Percentiles rank a stretch among this genome's conserved stretches.
These are phyloP conservation scores for Phytophthora ramorum DNA, from an alignment of 352 stramenopile genomes.

Conservation along the genomic window DNA sequence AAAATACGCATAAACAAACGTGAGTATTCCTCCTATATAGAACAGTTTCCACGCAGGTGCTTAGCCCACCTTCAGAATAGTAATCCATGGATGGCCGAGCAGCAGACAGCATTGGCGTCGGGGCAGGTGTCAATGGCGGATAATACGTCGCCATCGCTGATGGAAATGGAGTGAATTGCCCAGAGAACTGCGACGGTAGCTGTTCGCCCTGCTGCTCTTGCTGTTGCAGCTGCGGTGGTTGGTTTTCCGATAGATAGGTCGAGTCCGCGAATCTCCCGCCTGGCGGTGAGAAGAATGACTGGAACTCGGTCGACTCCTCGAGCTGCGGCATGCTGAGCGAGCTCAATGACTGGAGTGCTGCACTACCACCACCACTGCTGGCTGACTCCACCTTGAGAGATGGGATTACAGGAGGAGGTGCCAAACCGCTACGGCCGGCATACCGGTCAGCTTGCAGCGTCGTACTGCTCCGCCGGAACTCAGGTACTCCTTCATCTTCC, in stretches of 20 bases:
- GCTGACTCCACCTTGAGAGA: conserved; percentile 21
- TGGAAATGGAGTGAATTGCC: conserved; percentile 24
- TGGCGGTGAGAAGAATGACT: conserved; percentile 26
- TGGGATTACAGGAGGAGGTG: conserved; percentile 4
- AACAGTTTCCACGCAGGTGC: not conserved
- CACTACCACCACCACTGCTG: not conserved
- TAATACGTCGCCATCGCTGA: conserved; percentile 21
- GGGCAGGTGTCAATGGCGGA: conserved; percentile 1
- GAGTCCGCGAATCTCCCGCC: conserved; percentile 11
- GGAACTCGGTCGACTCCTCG: conserved; percentile 38
- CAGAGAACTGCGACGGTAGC: conserved; percentile 12
- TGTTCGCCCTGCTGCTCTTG: conserved; percentile 20
- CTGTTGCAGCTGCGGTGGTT: conserved; percentile 1
- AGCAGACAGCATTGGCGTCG: not conserved
- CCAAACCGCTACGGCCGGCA: not conserved
- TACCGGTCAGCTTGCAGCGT: conserved; percentile 7
- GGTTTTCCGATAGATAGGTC: conserved; percentile 5
- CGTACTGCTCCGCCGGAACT: conserved; percentile 1
- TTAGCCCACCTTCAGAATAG: conserved; percentile 40
- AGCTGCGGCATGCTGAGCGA: conserved; percentile 32
- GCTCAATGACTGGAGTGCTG: conserved; percentile 13
- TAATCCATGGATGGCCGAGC: conserved; percentile 20
- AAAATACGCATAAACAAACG: not conserved
- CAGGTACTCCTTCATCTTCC: conserved; percentile 9
- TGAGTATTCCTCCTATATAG: not conserved